These are phyloP conservation scores for Lathyrus oleraceus DNA, from an alignment of 306 rosid genomes.

Conservation along the genomic window DNA sequence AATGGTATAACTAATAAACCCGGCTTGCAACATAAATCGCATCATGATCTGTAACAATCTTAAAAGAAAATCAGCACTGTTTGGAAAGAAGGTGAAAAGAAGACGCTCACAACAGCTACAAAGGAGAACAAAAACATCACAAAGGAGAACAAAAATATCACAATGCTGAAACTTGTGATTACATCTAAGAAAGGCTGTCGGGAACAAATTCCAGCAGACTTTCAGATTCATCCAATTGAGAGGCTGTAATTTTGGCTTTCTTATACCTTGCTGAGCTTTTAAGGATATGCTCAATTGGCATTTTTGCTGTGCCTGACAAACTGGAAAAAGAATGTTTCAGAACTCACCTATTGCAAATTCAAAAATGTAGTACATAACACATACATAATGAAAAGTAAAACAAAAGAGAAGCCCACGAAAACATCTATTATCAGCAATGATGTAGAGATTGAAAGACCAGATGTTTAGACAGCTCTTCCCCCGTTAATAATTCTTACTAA, in stretches of 20 bases:
- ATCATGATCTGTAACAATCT: not conserved
- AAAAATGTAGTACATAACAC: not conserved
- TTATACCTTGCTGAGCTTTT: conserved; percentile 70
- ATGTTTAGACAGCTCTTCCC: no score
- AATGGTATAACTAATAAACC: not conserved
- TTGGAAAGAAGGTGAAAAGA: conserved; percentile 10
- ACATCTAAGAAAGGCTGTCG: conserved; percentile 53
- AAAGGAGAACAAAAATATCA: conserved; percentile 26
- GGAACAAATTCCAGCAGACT: conserved; percentile 64
- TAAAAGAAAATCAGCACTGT: not conserved
- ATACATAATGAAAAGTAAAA: conserved; percentile 1
- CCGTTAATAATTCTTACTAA: no score
- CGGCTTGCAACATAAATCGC: not conserved
- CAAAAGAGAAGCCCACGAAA: conserved; percentile 15
- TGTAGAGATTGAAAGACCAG: not conserved
- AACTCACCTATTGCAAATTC: conserved; percentile 2
- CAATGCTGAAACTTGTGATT: conserved; percentile 28
- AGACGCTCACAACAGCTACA: not conserved
- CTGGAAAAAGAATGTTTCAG: conserved; percentile 45
- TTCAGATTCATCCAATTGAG: conserved; percentile 59
- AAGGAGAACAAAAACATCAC: conserved; percentile 23
- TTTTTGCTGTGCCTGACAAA: conserved; percentile 41
- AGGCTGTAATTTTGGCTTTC: conserved; percentile 61
- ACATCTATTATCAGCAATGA: not conserved
- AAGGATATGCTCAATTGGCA: conserved; percentile 47